A percentile compares a stretch with the other conserved stretches of the same genome.
Evolutionary conservation across 139 green algal species (phyloP).

Genomic region (Volvox africanus): DNA sequence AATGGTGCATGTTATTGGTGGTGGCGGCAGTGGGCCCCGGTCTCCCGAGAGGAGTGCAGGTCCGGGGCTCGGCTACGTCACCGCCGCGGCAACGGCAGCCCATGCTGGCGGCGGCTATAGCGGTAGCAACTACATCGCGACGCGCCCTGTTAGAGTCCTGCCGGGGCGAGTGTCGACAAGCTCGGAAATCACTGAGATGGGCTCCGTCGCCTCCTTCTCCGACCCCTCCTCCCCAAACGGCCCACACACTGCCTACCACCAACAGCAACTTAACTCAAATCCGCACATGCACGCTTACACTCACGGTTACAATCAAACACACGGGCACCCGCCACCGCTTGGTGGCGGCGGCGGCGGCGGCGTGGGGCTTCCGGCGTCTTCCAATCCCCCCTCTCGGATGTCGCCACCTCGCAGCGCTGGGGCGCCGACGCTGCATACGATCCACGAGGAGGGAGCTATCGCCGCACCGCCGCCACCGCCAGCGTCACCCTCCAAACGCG

Average conservation of each 20-base stretch:
- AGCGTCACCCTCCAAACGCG: not conserved
- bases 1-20: no score
- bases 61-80: not conserved
- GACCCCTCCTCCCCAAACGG: constrained; percentile 20
- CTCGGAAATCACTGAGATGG: constrained; percentile 12
- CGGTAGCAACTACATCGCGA: no score
- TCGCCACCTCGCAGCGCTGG: constrained; percentile 18
- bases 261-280: not conserved
- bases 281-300: not conserved
- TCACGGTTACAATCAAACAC: no score
- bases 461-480: not conserved
- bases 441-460: constrained; percentile 36
- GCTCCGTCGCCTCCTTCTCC: constrained; percentile 4
- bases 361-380: no score
- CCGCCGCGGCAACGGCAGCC: not conserved
- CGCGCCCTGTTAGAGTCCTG: no score
- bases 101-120: not conserved
- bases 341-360: not conserved
- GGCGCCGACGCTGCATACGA: constrained; percentile 37
- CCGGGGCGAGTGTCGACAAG: constrained; percentile 5
- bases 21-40: no score
- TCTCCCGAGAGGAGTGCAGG: not conserved
- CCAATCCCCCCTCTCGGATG: not conserved
- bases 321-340: not conserved
- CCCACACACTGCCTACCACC: not conserved